These are phyloP conservation scores for Trichoderma afroharzianum DNA, from an alignment of 2,329 filamentous ascomycete species.

Conservation along the genomic window DNA sequence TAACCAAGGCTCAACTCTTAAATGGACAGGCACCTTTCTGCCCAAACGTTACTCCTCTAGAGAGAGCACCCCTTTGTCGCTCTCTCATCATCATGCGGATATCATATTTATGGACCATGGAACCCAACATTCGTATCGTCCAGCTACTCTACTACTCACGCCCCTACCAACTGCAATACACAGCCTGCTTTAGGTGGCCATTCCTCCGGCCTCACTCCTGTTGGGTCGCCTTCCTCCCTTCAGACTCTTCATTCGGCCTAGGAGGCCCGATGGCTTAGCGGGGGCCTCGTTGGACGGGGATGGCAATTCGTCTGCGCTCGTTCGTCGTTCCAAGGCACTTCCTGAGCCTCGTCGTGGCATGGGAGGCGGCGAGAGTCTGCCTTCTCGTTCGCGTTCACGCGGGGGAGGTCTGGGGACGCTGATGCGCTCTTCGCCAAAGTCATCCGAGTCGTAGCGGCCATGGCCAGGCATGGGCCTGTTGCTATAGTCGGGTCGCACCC, in stretches of 20 bases:
- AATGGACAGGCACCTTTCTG: slow-evolving; percentile 1
- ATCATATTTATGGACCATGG: slow-evolving; percentile 6
- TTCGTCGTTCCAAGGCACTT: slow-evolving; percentile 57
- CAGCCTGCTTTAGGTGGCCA: background rate
- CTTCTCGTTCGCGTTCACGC: slow-evolving; percentile 24
- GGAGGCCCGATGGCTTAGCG: slow-evolving; percentile 57
- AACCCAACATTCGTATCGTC: slow-evolving; percentile 2
- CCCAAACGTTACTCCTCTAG: background rate
- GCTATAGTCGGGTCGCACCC: slow-evolving; percentile 59
- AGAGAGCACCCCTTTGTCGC: background rate
- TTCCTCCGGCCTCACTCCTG: slow-evolving; percentile 29
- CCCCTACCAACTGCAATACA: background rate
- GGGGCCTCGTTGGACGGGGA: slow-evolving; percentile 39
- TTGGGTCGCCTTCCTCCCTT: slow-evolving; percentile 59
- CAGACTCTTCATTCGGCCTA: slow-evolving; percentile 78
- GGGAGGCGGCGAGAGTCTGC: slow-evolving; percentile 46
- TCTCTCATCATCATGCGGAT: slow-evolving; percentile 4
- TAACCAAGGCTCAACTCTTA: slow-evolving; percentile 4
- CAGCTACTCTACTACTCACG: slow-evolving; percentile 5
- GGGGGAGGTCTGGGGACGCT: slow-evolving; percentile 23
- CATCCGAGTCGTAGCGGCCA: slow-evolving; percentile 29
- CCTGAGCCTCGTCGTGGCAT: slow-evolving; percentile 37
- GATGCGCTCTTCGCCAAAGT: slow-evolving; percentile 62
- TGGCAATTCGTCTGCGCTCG: slow-evolving; percentile 54
- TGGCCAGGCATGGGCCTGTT: slow-evolving; percentile 39